phyloP scores from a whole-genome alignment of 2,329 filamentous ascomycete genomes.

The Fusarium nelsonii region DNA sequence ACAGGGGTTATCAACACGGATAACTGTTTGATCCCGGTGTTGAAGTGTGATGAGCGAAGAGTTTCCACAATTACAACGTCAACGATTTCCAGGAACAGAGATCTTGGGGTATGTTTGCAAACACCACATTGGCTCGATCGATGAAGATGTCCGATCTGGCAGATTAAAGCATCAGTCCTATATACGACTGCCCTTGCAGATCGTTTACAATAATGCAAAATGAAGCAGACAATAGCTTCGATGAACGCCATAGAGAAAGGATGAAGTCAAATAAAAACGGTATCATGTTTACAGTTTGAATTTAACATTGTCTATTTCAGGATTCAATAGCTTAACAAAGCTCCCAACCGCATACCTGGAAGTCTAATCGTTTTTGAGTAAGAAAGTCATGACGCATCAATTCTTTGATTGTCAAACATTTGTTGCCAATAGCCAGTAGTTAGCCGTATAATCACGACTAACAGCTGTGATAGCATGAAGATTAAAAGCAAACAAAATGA shows the following conservation, averaged over 20 bases:
- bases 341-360: background rate
- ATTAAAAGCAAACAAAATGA: slow-evolving; percentile 29
- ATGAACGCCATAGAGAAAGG: background rate
- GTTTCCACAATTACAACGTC: background rate
- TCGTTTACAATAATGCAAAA: background rate
- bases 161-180: background rate
- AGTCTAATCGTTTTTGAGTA: background rate
- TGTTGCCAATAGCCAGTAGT: background rate
- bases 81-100: background rate
- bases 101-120: background rate
- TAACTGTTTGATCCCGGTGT: slow-evolving; percentile 3
- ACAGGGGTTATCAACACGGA: background rate
- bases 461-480: background rate
- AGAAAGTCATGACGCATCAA: slow-evolving; percentile 14
- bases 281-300: background rate
- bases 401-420: background rate
- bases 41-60: background rate
- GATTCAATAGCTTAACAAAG: background rate
- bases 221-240: background rate
- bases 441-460: too few species aligned
- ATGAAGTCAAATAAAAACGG: background rate
- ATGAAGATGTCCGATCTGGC: background rate
- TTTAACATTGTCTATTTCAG: background rate
- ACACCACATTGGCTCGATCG: slow-evolving; percentile 5
- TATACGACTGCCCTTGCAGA: background rate